A percentile compares a stretch with the other conserved stretches of the same genome.
phyloP scores from a whole-genome alignment of 805 yeast genomes.

The Wickerhamomyces strasburgensis region DNA sequence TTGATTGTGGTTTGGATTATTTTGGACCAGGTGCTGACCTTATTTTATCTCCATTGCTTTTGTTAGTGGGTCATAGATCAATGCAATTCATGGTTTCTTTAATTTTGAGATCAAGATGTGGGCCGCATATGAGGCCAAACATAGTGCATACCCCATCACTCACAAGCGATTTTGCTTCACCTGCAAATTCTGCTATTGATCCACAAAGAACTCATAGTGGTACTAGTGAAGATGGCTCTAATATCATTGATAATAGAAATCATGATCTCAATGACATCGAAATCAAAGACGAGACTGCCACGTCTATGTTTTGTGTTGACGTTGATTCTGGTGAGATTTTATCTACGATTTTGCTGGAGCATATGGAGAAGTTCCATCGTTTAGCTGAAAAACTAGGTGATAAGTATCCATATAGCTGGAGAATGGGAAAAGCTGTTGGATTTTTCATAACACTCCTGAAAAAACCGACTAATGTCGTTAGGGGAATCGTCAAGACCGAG shows the following conservation, averaged over 20 bases:
- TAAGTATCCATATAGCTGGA: conserved; percentile 64
- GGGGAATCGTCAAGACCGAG: conserved; percentile 21
- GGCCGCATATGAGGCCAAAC: conserved; percentile 32
- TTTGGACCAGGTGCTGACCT: conserved; percentile 40
- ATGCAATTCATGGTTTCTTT: conserved; percentile 54
- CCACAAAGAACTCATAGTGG: conserved; percentile 26
- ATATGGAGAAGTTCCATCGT: conserved; percentile 38
- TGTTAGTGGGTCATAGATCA: conserved; percentile 51
- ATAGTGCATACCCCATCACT: conserved; percentile 1
- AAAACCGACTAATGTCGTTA: conserved; percentile 26
- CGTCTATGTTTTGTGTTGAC: conserved; percentile 30
- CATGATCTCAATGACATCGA: conserved; percentile 19
- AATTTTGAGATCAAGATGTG: conserved; percentile 43
- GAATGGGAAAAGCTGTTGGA: conserved; percentile 53
- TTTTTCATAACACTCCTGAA: conserved; percentile 36
- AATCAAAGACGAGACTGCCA: conserved; percentile 19
- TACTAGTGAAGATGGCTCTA: conserved; percentile 13
- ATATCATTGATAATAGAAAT: conserved; percentile 19
- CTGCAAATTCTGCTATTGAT: conserved; percentile 1
- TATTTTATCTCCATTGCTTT: conserved; percentile 42
- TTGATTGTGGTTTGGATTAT: conserved; percentile 30
- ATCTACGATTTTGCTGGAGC: conserved; percentile 33
- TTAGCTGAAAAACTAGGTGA: conserved; percentile 44
- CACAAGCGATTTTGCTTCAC: neutral
- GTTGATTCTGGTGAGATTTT: conserved; percentile 33